Evolutionary conservation across 2,329 filamentous ascomycete genomes (phyloP).

Genomic region (Fusarium marasasianum): DNA sequence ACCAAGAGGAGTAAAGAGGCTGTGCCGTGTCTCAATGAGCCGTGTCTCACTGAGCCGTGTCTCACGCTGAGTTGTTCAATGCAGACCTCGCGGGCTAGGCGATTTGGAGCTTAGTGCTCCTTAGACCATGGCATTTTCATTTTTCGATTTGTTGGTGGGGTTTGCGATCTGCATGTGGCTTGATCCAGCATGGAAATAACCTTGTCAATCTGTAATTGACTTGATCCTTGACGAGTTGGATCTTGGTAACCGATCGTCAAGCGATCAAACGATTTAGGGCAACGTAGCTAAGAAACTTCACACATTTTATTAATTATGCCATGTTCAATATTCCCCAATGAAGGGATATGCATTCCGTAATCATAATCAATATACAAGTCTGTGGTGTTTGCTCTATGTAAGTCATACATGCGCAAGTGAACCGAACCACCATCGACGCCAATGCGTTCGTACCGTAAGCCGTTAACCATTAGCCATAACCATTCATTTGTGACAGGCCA

Average conservation of each 20-base stretch:
- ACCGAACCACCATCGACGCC: background rate
- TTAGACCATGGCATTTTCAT: rapidly evolving
- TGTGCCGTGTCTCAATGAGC: background rate
- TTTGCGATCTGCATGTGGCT: background rate
- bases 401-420: background rate
- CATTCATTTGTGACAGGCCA: background rate
- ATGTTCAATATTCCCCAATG: rapidly evolving
- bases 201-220: background rate
- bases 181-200: background rate
- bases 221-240: background rate
- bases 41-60: background rate
- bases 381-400: background rate
- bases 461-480: background rate
- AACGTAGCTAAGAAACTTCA: background rate
- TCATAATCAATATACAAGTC: background rate
- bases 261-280: background rate
- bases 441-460: background rate
- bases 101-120: rapidly evolving
- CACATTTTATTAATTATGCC: background rate
- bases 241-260: background rate
- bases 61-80: background rate
- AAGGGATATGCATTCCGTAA: rapidly evolving
- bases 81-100: background rate
- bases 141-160: too few relatives aligned
- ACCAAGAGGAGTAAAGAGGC: background rate